phyloP scores from a whole-genome alignment of 1,284 basidiomycete genomes.

The Gomphus sp. region DNA sequence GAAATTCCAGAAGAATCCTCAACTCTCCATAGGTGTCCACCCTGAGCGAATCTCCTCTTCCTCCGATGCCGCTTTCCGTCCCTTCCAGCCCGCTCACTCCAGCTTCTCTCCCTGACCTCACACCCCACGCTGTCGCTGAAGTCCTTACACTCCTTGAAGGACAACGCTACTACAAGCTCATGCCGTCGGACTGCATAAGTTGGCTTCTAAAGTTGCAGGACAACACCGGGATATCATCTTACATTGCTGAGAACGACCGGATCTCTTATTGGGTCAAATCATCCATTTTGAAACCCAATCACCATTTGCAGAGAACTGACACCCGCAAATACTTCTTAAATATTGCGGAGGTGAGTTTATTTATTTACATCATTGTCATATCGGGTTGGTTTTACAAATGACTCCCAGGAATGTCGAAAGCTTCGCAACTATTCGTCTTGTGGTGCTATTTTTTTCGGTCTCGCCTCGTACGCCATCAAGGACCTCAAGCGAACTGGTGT shows the following conservation, averaged over 20 bases:
- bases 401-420: constrained; percentile 30
- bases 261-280: constrained; percentile 35
- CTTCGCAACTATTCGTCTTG: constrained; percentile 34
- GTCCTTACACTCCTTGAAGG: constrained; percentile 35
- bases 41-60: neutral
- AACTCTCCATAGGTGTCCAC: neutral
- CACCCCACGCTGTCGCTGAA: constrained; percentile 23
- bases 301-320: constrained; percentile 24
- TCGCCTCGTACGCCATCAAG: constrained; percentile 29
- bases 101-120: constrained; percentile 22
- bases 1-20: neutral
- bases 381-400: neutral
- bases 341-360: constrained; percentile 24
- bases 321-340: constrained; percentile 35
- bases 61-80: constrained; percentile 9
- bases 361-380: neutral
- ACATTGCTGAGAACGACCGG: constrained; percentile 25
- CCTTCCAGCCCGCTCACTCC: constrained; percentile 18
- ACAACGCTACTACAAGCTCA: constrained; percentile 27
- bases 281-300: constrained; percentile 28
- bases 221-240: constrained; percentile 21
- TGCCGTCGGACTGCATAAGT: constrained; percentile 32
- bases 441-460: constrained; percentile 30
- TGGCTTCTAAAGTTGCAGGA: constrained; percentile 24
- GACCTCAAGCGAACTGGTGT: constrained; percentile 26